Conservation (phyloP, 179 eudicot genomes). For the Carnegiea gigantea region DNA sequence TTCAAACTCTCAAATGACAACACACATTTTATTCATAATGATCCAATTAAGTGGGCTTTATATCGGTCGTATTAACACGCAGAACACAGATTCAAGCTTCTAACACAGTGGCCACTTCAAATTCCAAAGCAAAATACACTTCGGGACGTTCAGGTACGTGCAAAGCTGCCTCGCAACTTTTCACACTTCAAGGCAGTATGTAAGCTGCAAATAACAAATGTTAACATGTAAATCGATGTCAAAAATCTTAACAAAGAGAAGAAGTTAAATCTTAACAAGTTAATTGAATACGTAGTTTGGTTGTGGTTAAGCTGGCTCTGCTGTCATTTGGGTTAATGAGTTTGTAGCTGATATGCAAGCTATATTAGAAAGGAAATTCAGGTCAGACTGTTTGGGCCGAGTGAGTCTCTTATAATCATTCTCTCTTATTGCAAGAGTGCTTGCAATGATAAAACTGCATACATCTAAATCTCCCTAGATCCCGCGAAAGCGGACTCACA, state of each 20-base stretch:
- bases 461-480: too few relatives aligned
- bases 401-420: too few relatives aligned
- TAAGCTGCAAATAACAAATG: conserved; percentile 42
- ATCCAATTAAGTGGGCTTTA: neutral
- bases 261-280: neutral
- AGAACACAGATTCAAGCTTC: conserved; percentile 9
- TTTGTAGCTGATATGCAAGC: neutral
- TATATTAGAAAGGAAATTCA: neutral
- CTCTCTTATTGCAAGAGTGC: too few relatives aligned
- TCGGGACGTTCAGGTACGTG: neutral
- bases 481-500: too few relatives aligned
- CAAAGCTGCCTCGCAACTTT: neutral
- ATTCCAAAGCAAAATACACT: neutral
- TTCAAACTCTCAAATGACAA: neutral
- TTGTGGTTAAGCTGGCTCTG: neutral
- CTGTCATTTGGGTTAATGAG: neutral
- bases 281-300: neutral
- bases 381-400: neutral
- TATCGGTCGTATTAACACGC: neutral
- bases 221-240: neutral
- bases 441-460: too few relatives aligned
- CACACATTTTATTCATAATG: conserved; percentile 21
- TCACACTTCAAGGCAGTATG: conserved; percentile 47
- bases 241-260: neutral
- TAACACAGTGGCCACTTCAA: neutral